These are phyloP conservation scores for Leccinum ambiguum DNA, from an alignment of 1,284 basidiomycete genomes.

Conservation along the genomic window DNA sequence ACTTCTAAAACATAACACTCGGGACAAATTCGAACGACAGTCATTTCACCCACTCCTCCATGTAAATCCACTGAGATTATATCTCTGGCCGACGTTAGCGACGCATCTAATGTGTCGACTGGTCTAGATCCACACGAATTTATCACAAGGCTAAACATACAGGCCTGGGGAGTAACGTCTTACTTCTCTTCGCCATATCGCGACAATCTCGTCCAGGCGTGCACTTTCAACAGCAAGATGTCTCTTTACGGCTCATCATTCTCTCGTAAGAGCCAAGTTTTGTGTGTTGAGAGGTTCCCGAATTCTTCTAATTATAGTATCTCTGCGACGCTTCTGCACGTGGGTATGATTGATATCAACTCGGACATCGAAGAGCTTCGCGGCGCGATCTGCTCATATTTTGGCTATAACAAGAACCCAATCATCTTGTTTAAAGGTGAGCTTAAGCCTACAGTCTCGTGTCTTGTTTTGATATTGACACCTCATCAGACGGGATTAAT, in stretches of 20 bases:
- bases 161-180: constrained; percentile 53
- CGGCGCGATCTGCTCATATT: constrained; percentile 72
- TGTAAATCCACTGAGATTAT: constrained; percentile 82
- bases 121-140: constrained; percentile 79
- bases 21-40: constrained; percentile 57
- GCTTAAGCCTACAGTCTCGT: constrained; percentile 19
- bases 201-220: constrained; percentile 75
- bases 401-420: constrained; percentile 73
- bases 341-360: constrained; percentile 78
- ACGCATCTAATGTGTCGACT: constrained; percentile 78
- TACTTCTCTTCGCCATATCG: constrained; percentile 70
- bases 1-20: constrained; percentile 12
- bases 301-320: constrained; percentile 69
- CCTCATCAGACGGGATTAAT: constrained; percentile 60
- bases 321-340: constrained; percentile 79
- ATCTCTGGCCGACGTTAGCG: constrained; percentile 76
- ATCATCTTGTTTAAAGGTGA: constrained; percentile 70
- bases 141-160: constrained; percentile 71
- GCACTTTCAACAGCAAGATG: constrained; percentile 1
- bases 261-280: constrained; percentile 46
- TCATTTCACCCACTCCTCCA: constrained; percentile 59
- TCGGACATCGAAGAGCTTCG: constrained; percentile 75
- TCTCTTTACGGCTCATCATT: constrained; percentile 3
- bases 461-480: constrained; percentile 13
- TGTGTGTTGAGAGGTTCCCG: constrained; percentile 66